These are phyloP conservation scores for Cladorrhinum sp. DNA, from an alignment of 2,329 filamentous ascomycete species.

Conservation along the genomic window DNA sequence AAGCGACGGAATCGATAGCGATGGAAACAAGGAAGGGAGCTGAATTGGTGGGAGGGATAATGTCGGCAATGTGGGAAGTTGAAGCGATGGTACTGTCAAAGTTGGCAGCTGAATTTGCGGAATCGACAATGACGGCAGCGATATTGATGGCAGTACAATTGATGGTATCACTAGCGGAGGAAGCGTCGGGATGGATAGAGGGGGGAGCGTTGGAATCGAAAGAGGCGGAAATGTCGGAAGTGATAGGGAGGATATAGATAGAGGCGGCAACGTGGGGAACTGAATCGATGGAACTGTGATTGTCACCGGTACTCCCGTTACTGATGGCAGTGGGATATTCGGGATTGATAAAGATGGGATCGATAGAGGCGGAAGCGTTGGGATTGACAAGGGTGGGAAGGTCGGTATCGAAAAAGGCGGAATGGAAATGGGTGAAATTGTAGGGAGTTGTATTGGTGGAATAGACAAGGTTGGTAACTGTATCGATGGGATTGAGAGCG, in stretches of 20 bases:
- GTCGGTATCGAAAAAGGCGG: not conserved
- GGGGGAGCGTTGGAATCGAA: not conserved
- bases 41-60: not conserved
- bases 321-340: not conserved
- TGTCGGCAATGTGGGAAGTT: not conserved
- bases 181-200: not conserved
- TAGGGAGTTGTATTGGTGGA: not conserved
- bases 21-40: not conserved
- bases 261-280: not conserved
- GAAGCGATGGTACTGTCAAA: no score
- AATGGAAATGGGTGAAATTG: not conserved
- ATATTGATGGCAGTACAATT: not conserved
- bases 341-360: not conserved
- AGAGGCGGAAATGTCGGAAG: not conserved
- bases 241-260: not conserved
- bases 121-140: not conserved
- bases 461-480: not conserved
- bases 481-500: not conserved
- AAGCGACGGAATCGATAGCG: not conserved
- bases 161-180: not conserved
- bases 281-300: no score
- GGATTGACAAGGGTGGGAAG: not conserved
- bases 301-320: not conserved
- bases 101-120: slow-evolving; percentile 3
- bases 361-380: not conserved